Evolutionary conservation across 2,329 filamentous ascomycete genomes (phyloP).

Genomic region (Fusarium keratoplasticum): DNA sequence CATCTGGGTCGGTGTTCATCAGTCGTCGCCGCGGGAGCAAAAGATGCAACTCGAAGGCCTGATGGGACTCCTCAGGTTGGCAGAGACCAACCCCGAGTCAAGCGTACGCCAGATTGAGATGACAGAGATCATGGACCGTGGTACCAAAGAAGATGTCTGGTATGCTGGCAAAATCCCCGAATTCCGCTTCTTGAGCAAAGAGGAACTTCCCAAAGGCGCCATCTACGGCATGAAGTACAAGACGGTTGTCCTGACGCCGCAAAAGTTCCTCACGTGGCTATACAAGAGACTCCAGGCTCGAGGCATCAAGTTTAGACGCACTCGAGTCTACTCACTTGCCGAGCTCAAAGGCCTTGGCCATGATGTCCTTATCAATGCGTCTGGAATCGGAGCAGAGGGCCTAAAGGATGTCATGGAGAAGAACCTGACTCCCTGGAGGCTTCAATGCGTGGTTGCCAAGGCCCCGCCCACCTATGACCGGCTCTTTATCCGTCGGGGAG

Average conservation of each 20-base stretch:
- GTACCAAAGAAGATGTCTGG: background rate
- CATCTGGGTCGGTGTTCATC: conserved; percentile 5
- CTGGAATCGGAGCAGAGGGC: background rate
- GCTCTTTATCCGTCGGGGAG: background rate
- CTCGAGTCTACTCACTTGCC: background rate
- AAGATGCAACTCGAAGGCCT: conserved; percentile 40
- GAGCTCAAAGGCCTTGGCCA: background rate
- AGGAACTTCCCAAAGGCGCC: background rate
- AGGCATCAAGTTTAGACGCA: background rate
- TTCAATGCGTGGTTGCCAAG: background rate
- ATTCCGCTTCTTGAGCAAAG: background rate
- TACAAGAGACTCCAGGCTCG: background rate
- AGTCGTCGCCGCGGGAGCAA: conserved; percentile 4
- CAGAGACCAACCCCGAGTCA: background rate
- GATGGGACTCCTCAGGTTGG: conserved; percentile 46
- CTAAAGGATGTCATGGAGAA: background rate
- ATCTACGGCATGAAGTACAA: background rate
- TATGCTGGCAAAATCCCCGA: background rate
- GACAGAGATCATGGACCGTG: background rate
- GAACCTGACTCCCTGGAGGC: background rate
- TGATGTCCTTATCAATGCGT: background rate
- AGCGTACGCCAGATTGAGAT: background rate
- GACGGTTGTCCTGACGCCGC: background rate
- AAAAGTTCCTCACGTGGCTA: background rate
- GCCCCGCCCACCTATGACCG: background rate